Percentiles rank a stretch among this genome's conserved stretches.
Evolutionary conservation across 257 asterid genomes (phyloP).

Genomic region (Gentiana straminea): DNA sequence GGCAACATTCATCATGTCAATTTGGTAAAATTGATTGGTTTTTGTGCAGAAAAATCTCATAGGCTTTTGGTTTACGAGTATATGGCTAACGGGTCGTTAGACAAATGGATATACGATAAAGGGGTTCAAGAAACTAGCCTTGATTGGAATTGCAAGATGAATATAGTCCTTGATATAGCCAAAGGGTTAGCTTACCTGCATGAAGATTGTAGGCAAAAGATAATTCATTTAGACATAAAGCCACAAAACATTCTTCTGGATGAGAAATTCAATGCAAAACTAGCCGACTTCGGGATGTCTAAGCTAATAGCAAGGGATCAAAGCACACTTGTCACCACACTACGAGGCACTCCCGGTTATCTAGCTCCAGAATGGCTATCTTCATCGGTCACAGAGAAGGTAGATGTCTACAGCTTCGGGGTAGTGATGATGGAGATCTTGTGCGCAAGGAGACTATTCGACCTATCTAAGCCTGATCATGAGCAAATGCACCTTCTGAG

Average conservation of each 20-base stretch:
- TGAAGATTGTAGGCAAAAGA: constrained; percentile 37
- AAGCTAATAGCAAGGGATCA: constrained; percentile 21
- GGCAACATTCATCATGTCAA: constrained; percentile 32
- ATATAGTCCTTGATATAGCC: constrained; percentile 30
- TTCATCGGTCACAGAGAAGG: constrained; percentile 26
- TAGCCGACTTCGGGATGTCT: constrained; percentile 52
- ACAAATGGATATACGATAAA: constrained; percentile 13
- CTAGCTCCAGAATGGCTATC: constrained; percentile 44
- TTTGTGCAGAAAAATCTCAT: constrained; percentile 31
- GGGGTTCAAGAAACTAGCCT: background rate
- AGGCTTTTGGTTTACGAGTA: constrained; percentile 42
- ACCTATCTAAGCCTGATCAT: constrained; percentile 10
- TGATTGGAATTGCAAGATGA: constrained; percentile 23
- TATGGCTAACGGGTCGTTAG: constrained; percentile 49
- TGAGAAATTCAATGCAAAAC: constrained; percentile 23
- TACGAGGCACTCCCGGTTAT: constrained; percentile 50
- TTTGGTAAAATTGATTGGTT: constrained; percentile 37
- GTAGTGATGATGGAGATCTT: constrained; percentile 41
- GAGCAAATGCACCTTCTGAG: background rate
- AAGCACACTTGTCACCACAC: constrained; percentile 17
- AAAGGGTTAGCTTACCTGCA: constrained; percentile 44
- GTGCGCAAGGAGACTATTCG: constrained; percentile 34
- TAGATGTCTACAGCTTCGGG: constrained; percentile 42
- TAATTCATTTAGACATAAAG: constrained; percentile 44
- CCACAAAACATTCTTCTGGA: constrained; percentile 48